phyloP scores from a whole-genome alignment of 495 filamentous ascomycete genomes.

The Lasiosphaeris hirsuta region DNA sequence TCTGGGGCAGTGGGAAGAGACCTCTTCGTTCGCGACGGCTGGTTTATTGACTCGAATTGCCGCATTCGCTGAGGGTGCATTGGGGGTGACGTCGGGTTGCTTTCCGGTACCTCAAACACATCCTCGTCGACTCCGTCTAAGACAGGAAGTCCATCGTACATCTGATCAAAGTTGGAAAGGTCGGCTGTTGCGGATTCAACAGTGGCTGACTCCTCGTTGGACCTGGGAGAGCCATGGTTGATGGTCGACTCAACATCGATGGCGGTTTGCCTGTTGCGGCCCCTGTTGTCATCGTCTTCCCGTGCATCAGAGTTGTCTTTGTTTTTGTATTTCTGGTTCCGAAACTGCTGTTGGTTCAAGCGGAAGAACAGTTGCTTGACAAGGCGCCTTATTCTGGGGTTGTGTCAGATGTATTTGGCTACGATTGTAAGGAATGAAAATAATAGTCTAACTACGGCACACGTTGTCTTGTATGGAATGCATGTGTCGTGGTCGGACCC shows the following conservation, averaged over 20 bases:
- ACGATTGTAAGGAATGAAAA: too few relatives aligned
- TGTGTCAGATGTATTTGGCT: too few relatives aligned
- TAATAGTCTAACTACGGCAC: too few relatives aligned
- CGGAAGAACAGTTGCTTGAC: constrained; percentile 6
- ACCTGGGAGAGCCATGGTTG: background rate
- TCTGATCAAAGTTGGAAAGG: too few relatives aligned
- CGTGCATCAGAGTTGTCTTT: background rate
- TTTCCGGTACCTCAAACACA: background rate
- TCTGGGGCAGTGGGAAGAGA: too few relatives aligned
- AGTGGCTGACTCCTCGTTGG: background rate
- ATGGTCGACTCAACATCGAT: background rate
- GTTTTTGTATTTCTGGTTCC: background rate
- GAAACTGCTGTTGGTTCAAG: constrained; percentile 2
- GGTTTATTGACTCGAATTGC: background rate
- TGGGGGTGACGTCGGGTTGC: background rate
- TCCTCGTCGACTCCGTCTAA: background rate
- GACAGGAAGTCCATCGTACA: too few relatives aligned
- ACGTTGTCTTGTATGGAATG: too few relatives aligned
- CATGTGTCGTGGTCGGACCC: too few relatives aligned
- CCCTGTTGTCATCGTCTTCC: background rate
- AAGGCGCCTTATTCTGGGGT: background rate
- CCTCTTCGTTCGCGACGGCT: too few relatives aligned
- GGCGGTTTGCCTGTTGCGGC: background rate
- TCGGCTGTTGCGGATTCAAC: too few relatives aligned
- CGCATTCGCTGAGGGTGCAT: background rate